These are phyloP conservation scores for Amphibolis antarctica DNA, from an alignment of 106 monocot genomes.

Conservation along the genomic window DNA sequence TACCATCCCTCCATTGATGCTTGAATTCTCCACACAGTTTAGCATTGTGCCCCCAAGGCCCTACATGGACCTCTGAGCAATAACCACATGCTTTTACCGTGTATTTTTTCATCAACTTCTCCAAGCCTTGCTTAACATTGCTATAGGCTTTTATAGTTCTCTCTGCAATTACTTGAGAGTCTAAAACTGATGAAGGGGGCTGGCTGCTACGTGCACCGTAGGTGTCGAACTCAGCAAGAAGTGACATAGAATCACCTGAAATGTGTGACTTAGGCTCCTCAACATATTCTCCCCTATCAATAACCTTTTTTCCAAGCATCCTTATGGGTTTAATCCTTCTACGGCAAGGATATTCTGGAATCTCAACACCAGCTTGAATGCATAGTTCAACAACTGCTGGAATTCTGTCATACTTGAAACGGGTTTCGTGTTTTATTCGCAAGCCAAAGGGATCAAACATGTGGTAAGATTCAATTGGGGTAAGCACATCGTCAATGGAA, in stretches of 20 bases:
- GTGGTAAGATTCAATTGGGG: slow-evolving; percentile 85
- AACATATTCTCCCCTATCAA: slow-evolving; percentile 54
- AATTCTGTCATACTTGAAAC: slow-evolving; percentile 77
- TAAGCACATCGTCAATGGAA: slow-evolving; percentile 58
- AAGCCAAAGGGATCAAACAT: slow-evolving; percentile 71
- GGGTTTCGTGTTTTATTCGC: slow-evolving; percentile 61
- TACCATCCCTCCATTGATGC: slow-evolving; percentile 93
- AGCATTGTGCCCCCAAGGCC: slow-evolving; percentile 90
- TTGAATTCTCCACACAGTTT: slow-evolving; percentile 93
- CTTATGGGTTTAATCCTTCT: slow-evolving; percentile 57
- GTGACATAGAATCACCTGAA: slow-evolving; percentile 32
- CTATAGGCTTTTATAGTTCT: slow-evolving; percentile 68
- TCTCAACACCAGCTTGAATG: slow-evolving; percentile 86
- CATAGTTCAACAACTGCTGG: slow-evolving; percentile 86
- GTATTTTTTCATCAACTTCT: slow-evolving; percentile 71
- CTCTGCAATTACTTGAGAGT: slow-evolving; percentile 42
- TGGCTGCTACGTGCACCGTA: slow-evolving; percentile 17
- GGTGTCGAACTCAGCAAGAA: slow-evolving; percentile 73
- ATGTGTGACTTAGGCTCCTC: slow-evolving; percentile 46
- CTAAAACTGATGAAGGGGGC: slow-evolving; percentile 9
- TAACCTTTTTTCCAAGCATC: slow-evolving; percentile 78
- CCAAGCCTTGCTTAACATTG: slow-evolving; percentile 46
- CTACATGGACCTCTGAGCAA: slow-evolving; percentile 90
- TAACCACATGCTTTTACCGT: slow-evolving; percentile 84
- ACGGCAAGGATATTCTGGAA: slow-evolving; percentile 70